Base-by-base conservation (phyloP, 345 rosid genomes). In the Cardamine chenopodiifolia region DNA sequence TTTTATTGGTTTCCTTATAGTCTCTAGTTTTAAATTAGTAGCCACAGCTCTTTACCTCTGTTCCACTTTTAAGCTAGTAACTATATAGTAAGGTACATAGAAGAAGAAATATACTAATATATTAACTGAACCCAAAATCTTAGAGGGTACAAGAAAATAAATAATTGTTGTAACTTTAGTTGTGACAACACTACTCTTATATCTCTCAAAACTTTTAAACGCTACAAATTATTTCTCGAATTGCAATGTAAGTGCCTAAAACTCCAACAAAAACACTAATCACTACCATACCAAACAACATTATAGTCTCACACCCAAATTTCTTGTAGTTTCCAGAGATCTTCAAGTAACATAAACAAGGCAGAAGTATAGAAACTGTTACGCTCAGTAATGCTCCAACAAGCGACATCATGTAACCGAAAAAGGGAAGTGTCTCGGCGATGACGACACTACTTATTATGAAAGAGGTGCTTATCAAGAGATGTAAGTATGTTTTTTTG, bases 321-420 rank as follows among this genome's bases (percentile, higher is more conserved):
- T 22, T 54, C 75, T 62, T 55, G 47, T 77, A 48, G 12, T 45
- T 64, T 39, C 79, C 56, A 75, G 63, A 71, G 50, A 81, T 83
- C 73, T 79, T 83, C 82, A 76, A 65, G 77, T 79, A 81, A 66
- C 85, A 77, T 12, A 77, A 5, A 22, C 83, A 81, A 15, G 86
- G 85, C 35, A 83, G 58, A 63, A 85, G 17, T 44, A 81, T 72
- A 0, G 85, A 83, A 14, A 72, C 83, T 18, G 73, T 34, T 2
- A 83, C 81, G 18, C 74, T 68, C 4, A 83, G 62, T 48, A 70
- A 40, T 3, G 84, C 81, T 66, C 89, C 87, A 29, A 65, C 69
- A 13, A 83, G 52, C 2, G 85, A 69, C 69, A 70, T 66, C 64
- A 83, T 45, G 8, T 68, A 78, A 14, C 80, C 79, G 17, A 85